A percentile compares a stretch with the other conserved stretches of the same genome.
These are phyloP conservation scores for Alternaria brassicicola DNA, from an alignment of 2,329 filamentous ascomycete species.

Conservation along the genomic window DNA sequence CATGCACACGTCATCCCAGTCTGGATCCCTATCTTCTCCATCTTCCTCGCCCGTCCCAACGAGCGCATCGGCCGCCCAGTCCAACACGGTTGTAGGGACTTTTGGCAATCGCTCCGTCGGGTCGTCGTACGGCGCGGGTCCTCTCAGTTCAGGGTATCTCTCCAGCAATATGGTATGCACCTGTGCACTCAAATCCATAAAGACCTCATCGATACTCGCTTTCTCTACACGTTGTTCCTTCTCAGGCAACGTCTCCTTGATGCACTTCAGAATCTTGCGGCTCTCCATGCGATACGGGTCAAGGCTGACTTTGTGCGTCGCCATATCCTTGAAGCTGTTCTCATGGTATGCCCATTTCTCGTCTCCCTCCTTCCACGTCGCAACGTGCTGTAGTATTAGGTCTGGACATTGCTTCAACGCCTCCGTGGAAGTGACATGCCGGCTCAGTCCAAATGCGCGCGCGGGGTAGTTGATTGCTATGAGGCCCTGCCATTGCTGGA, in stretches of 20 bases:
- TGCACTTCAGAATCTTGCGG: slow-evolving; percentile 76
- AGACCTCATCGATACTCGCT: slow-evolving; percentile 94
- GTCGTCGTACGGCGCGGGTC: slow-evolving; percentile 75
- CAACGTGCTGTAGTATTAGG: slow-evolving; percentile 87
- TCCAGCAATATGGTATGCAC: slow-evolving; percentile 76
- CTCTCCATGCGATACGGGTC: slow-evolving; percentile 90
- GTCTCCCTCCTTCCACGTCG: slow-evolving; percentile 92
- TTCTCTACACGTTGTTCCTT: slow-evolving; percentile 81
- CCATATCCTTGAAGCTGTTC: slow-evolving; percentile 78
- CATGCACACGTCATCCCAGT: slow-evolving; percentile 95
- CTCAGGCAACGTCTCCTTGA: slow-evolving; percentile 74
- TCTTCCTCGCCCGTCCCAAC: slow-evolving; percentile 77
- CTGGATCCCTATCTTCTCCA: slow-evolving; percentile 77
- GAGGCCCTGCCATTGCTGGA: slow-evolving; percentile 93
- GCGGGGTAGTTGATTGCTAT: slow-evolving; percentile 98
- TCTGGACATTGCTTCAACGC: slow-evolving; percentile 86
- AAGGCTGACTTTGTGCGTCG: slow-evolving; percentile 89
- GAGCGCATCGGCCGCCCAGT: slow-evolving; percentile 84
- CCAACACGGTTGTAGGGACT: slow-evolving; percentile 73
- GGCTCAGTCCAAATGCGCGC: slow-evolving; percentile 75
- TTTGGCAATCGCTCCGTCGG: slow-evolving; percentile 72
- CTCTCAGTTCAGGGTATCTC: slow-evolving; percentile 74
- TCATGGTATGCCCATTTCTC: slow-evolving; percentile 89
- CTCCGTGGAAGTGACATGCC: slow-evolving; percentile 79
- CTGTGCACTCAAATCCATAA: slow-evolving; percentile 86